Percentiles rank a stretch among this genome's conserved stretches.
Conservation (phyloP, 139 green algal species). For the Penium margaritaceum region DNA sequence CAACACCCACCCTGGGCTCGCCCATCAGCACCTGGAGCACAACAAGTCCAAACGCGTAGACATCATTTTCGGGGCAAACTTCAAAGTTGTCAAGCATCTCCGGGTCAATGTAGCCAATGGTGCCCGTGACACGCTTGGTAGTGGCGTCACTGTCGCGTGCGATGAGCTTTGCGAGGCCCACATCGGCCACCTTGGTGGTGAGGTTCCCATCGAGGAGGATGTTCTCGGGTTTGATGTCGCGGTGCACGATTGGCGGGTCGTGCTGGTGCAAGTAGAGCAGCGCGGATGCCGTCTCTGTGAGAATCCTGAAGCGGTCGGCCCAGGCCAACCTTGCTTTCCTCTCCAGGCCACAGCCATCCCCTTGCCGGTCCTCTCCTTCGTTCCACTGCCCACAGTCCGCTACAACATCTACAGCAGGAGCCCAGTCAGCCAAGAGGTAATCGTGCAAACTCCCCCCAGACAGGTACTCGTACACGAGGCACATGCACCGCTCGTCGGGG, state of each 20-base stretch:
- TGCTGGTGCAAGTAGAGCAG: conserved; percentile 7
- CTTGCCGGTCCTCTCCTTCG: background rate
- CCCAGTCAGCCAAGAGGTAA: background rate
- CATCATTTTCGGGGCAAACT: background rate
- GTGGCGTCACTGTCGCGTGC: background rate
- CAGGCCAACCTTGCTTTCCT: background rate
- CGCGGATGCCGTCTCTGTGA: background rate
- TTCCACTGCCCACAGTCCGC: background rate
- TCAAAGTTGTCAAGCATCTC: background rate
- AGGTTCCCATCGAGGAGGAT: conserved; percentile 10
- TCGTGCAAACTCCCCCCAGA: conserved; percentile 4
- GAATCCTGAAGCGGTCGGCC: too few relatives aligned
- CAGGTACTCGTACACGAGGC: conserved; percentile 5
- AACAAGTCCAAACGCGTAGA: background rate
- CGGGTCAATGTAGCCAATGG: background rate
- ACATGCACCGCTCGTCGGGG: conserved; percentile 4
- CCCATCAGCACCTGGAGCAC: conserved; percentile 2
- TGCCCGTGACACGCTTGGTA: background rate
- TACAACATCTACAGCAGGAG: background rate
- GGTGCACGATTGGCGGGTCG: background rate
- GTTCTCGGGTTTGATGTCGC: conserved; percentile 15
- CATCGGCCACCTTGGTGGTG: conserved; percentile 11
- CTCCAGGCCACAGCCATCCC: background rate
- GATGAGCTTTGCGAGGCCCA: conserved; percentile 11
- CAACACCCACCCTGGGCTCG: background rate